A percentile compares a stretch with the other conserved stretches of the same genome.
Evolutionary conservation across 2,329 filamentous ascomycete genomes (phyloP).

Genomic region (Pseudocercospora musae): DNA sequence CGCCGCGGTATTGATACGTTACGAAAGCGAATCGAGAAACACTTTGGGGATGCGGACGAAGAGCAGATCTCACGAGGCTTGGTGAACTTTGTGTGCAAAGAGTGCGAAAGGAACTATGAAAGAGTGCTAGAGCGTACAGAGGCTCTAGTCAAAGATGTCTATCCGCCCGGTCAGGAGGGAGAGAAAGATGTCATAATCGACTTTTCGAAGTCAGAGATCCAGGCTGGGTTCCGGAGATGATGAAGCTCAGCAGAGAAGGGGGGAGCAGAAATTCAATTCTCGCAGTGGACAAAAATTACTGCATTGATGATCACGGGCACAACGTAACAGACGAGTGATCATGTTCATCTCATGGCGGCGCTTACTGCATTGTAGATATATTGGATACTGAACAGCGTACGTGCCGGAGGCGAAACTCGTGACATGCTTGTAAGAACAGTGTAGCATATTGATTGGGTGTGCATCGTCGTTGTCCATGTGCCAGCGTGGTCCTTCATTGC

Average conservation of each 20-base stretch:
- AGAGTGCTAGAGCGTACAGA: constrained; percentile 51
- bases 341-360: neutral
- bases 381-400: neutral
- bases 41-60: constrained; percentile 88
- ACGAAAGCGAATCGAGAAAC: constrained; percentile 91
- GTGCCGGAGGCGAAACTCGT: neutral
- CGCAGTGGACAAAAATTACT: neutral
- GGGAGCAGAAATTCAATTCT: neutral
- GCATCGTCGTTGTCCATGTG: too few species aligned
- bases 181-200: constrained; percentile 45
- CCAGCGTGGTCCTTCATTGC: too few species aligned
- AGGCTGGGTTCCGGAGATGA: constrained; percentile 34
- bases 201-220: constrained; percentile 36
- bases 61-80: constrained; percentile 60
- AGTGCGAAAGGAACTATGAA: constrained; percentile 57
- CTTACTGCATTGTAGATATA: constrained; percentile 1
- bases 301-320: neutral
- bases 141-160: constrained; percentile 43
- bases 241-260: neutral
- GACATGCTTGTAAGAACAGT: neutral
- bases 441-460: neutral
- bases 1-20: constrained; percentile 75
- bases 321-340: neutral
- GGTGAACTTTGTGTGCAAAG: constrained; percentile 58
- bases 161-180: constrained; percentile 34